phyloP scores from a whole-genome alignment of 306 rosid genomes.

The Alnus glutinosa region DNA sequence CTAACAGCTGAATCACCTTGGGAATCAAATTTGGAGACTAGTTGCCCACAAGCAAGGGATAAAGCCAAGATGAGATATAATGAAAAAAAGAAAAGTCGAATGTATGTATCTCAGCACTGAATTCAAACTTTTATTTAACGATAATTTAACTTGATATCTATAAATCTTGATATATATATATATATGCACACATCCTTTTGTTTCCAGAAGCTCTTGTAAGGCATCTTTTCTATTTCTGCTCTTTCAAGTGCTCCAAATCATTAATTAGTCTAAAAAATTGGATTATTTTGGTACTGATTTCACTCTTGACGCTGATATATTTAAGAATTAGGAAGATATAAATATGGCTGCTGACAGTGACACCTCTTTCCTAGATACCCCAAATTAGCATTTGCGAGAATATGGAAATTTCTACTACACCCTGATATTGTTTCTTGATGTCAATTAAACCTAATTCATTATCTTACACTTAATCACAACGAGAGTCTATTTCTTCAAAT shows the following conservation, averaged over 20 bases:
- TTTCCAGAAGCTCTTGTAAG: neutral
- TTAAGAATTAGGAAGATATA: neutral
- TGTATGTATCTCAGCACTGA: slow-evolving; percentile 44
- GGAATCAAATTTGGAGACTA: slow-evolving; percentile 65
- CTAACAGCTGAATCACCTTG: slow-evolving; percentile 57
- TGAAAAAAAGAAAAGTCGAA: slow-evolving; percentile 84
- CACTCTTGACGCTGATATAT: neutral
- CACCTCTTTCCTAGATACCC: neutral
- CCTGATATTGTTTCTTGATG: neutral
- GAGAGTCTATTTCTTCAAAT: neutral
- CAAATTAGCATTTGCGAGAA: neutral
- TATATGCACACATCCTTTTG: neutral
- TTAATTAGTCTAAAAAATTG: neutral
- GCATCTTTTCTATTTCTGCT: neutral
- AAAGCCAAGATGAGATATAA: slow-evolving; percentile 83
- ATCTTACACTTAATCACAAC: neutral
- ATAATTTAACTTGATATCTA: neutral
- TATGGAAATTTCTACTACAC: neutral
- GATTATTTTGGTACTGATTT: neutral
- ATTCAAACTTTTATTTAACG: neutral
- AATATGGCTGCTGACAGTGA: neutral
- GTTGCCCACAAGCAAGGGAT: slow-evolving; percentile 68
- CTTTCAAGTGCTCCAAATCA: neutral
- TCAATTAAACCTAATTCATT: neutral
- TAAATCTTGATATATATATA: neutral